Percentiles rank a stretch among this genome's conserved stretches.
Conservation (phyloP, 148 eudicot species). For the Beta vulgaris region DNA sequence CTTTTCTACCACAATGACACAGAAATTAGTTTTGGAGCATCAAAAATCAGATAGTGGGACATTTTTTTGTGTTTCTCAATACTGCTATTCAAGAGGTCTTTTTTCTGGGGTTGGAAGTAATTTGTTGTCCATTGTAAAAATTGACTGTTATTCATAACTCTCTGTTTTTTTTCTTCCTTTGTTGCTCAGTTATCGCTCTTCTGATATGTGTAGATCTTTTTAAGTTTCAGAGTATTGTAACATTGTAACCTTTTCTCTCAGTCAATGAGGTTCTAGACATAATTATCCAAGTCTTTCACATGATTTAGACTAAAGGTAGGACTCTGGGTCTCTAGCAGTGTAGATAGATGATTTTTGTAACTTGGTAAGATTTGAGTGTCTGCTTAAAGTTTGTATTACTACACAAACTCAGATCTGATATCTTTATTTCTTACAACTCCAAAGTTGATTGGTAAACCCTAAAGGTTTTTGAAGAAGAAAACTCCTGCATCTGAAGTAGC, state of each 20-base stretch:
- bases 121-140: neutral
- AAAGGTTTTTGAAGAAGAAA: neutral
- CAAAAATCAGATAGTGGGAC: neutral
- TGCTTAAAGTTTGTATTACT: neutral
- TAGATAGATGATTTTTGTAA: neutral
- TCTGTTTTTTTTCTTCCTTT: neutral
- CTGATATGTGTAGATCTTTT: neutral
- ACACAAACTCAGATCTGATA: neutral
- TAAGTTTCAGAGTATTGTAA: neutral
- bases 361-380: neutral
- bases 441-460: neutral
- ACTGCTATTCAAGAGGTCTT: neutral
- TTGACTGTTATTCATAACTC: neutral
- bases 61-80: neutral
- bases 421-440: neutral
- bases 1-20: neutral
- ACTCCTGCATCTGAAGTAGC: neutral
- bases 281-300: neutral
- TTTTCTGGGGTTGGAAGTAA: neutral
- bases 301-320: neutral
- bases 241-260: neutral
- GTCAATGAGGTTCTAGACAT: neutral
- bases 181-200: neutral
- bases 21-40: neutral
- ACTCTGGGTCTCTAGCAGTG: neutral